Evolutionary conservation across 306 rosid species (phyloP), one percentile per base, ranked within the genome.

Genomic region (Cucumis sativus): DNA sequence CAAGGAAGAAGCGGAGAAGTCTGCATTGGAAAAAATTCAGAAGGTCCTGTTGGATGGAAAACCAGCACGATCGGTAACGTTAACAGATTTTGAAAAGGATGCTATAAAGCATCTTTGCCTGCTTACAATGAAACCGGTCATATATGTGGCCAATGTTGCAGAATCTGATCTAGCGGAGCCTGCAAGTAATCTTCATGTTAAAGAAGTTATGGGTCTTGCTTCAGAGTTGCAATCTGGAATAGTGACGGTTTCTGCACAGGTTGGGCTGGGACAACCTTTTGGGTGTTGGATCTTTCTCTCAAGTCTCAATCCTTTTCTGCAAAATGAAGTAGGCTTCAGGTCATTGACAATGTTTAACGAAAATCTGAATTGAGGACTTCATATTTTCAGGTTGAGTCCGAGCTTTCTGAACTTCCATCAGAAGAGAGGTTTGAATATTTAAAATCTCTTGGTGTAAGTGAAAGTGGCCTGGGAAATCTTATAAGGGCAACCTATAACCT

Each of bases 161-260:
- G 97, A 95, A 82, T 80, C 98, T 79, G 97, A 95, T 82, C 82
- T 95, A 41, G 90, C 97, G 21, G 91, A 90, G 82, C 92, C 97
- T 74, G 83, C 81, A 82, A 82, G 54, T 80, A 92, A 92, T 74
- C 77, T 81, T 75, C 85, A 82, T 58, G 93, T 95, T 79, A 86
- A 79, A 66, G 89, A 88, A 64, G 97, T 95, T 78, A 85, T 73
- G 82, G 63, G 76, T 84, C 91, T 88, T 80, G 93, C 97, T 74
- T 85, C 96, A 8, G 91, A 88, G 82, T 80, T 90, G 87, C 86
- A 87, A 82, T 95, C 91, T 45, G 93, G 97, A 86, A 77, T 92
- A 68, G 99, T 95, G 79, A 86, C 97, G 30, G 79, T 95, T 89
- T 95, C 99, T 28, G 97, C 99, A 28, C 99, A 92, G 96, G 97